Evolutionary conservation across 257 asterid genomes (phyloP), one percentile per base, ranked within the genome.

Genomic region (Oldenlandia corymbosa): DNA sequence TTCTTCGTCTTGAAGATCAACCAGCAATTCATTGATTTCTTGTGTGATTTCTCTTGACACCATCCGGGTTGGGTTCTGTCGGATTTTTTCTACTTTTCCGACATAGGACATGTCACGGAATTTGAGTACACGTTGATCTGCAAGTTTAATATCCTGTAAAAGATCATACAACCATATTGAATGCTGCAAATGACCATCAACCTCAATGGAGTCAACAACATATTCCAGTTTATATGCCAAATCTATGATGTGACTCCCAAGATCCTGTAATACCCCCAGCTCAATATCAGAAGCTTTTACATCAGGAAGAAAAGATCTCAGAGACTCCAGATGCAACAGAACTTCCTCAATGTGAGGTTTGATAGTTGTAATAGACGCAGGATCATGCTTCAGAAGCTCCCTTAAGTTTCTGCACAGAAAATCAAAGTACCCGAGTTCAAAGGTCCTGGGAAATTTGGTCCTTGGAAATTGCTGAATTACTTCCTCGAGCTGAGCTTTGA

Each of bases 171-270:
- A 53, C 49, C 59, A 52, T 24, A 21, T 12, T 10, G 9, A 26
- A 17, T 31, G 21, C 21, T 69, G 27, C 64, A 37, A 24, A 10
- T 18, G 24, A 17, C 23, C 21, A 45, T 45, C 17, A 10, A 31
- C 18, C 50, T 39, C 50, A 58, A 43, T 59, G 31, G 67, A 62
- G 57, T 69, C 68, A 21, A 50, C 23, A 0, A 23, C 55, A 50
- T 50, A 50, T 21, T 50, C 55, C 16, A 11, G 17, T 14, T 20
- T 16, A 50, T 50, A 50, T 50, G 55, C 55, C 4, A 50, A 8
- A 50, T 7, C 55, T 20, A 20, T 14, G 23, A 50, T 8, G 1
- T 10, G 1, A 9, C 5, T 50, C 2, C 27, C 27, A 20, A 50
- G 10, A 17, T 50, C 30, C 2, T 23, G 8, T 16, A 50, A 21